These are phyloP conservation scores for Escovopsis sp. DNA, from an alignment of 2,329 filamentous ascomycete genomes.

Conservation along the genomic window DNA sequence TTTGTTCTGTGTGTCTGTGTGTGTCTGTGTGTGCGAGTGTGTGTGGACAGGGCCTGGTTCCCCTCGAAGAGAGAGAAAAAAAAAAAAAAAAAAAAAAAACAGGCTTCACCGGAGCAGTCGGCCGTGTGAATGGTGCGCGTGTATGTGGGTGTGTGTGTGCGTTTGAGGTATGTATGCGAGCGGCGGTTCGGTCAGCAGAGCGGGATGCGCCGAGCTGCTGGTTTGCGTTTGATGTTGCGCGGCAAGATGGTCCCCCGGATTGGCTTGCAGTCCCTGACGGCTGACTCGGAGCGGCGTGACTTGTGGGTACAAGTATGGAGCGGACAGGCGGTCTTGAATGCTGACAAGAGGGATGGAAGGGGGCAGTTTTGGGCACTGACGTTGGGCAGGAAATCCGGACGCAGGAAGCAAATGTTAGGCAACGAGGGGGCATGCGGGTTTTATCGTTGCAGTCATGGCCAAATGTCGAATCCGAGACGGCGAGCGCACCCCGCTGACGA, in stretches of 20 bases:
- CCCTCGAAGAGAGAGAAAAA: conserved; percentile 5
- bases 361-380: conserved; percentile 23
- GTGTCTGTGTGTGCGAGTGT: not conserved
- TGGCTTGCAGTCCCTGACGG: conserved; percentile 6
- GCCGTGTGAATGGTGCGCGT: conserved; percentile 4
- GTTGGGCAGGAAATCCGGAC: conserved; percentile 24
- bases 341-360: conserved; percentile 7
- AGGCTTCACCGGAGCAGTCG: conserved; percentile 11
- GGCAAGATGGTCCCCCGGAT: conserved; percentile 8
- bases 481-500: conserved; percentile 12
- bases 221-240: conserved; percentile 12
- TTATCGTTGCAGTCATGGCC: conserved; percentile 26
- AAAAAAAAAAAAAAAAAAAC: no score
- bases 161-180: no score
- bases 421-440: conserved; percentile 34
- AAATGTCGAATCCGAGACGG: conserved; percentile 11
- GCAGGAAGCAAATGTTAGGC: conserved; percentile 20
- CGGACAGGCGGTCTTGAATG: conserved; percentile 8
- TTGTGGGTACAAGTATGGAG: conserved; percentile 11
- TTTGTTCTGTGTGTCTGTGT: conserved; percentile 11
- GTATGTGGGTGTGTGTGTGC: conserved; percentile 7
- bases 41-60: conserved; percentile 15
- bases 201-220: conserved; percentile 11
- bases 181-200: conserved; percentile 7
- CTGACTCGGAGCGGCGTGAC: conserved; percentile 7